phyloP scores from a whole-genome alignment of 2,329 filamentous ascomycete genomes.

The Colletotrichum horii region DNA sequence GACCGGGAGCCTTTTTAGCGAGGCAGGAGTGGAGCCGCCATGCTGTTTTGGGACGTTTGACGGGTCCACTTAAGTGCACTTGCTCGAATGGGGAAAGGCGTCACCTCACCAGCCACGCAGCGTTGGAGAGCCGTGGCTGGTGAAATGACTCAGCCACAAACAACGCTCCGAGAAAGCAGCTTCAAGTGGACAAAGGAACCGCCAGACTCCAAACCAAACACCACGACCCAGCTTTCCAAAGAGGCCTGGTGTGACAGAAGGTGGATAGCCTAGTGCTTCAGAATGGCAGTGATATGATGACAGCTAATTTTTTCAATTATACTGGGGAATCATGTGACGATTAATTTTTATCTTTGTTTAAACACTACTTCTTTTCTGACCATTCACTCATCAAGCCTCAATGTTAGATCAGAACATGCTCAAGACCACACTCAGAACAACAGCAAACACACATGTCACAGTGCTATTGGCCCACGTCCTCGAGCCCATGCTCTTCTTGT shows the following conservation, averaged over 20 bases:
- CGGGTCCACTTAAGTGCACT: no score
- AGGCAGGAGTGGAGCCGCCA: not conserved
- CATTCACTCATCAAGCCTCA: not conserved
- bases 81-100: not conserved
- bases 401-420: not conserved
- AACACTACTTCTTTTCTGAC: not conserved
- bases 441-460: not conserved
- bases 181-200: not conserved
- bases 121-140: not conserved
- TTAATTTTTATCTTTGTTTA: not conserved
- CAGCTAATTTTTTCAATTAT: not conserved
- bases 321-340: not conserved
- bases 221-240: not conserved
- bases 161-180: not conserved
- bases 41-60: not conserved
- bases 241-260: not conserved
- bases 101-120: not conserved
- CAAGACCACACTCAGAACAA: not conserved
- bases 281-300: not conserved
- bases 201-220: not conserved
- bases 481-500: not conserved
- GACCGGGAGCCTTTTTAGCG: constrained; percentile 23
- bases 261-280: not conserved
- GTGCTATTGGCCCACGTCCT: not conserved
- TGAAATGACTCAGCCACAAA: constrained; percentile 1